Conservation (phyloP, 148 eudicot species). For the Cornus kousa region DNA sequence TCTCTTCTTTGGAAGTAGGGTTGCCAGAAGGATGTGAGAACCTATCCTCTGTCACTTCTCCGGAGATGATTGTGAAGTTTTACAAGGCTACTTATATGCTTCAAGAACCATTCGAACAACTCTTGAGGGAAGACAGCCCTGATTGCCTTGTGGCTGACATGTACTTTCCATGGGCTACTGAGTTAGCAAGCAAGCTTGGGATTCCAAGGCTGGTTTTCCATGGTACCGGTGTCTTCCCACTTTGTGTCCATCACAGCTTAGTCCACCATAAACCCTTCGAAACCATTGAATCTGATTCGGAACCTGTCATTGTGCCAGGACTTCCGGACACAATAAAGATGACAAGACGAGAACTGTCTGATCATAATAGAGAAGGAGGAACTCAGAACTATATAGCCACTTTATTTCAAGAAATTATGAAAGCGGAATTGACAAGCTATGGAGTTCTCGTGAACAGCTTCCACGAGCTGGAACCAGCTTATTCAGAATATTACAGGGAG, state of each 20-base stretch:
- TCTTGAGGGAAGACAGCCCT: background rate
- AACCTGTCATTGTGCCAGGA: background rate
- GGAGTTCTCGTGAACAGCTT: conserved; percentile 26
- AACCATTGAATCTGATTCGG: background rate
- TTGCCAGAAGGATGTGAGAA: background rate
- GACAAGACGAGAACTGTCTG: background rate
- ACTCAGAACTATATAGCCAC: background rate
- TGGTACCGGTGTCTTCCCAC: background rate
- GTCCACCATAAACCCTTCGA: background rate
- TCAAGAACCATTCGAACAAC: background rate
- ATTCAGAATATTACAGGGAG: conserved; percentile 16
- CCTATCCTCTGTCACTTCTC: background rate
- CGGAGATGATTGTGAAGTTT: background rate
- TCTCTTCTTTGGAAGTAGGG: background rate
- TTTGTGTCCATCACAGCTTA: background rate
- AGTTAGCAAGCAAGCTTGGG: background rate
- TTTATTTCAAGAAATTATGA: background rate
- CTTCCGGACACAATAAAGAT: background rate
- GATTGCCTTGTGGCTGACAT: conserved; percentile 3
- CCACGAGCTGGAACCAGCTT: conserved; percentile 28
- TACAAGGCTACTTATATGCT: background rate
- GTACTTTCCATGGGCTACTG: background rate
- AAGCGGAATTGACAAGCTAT: background rate
- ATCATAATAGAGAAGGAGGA: background rate
- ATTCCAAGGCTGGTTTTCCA: conserved; percentile 2